Conservation (phyloP, 192 early-diverging fungal species). For the Coemansia sp. region DNA sequence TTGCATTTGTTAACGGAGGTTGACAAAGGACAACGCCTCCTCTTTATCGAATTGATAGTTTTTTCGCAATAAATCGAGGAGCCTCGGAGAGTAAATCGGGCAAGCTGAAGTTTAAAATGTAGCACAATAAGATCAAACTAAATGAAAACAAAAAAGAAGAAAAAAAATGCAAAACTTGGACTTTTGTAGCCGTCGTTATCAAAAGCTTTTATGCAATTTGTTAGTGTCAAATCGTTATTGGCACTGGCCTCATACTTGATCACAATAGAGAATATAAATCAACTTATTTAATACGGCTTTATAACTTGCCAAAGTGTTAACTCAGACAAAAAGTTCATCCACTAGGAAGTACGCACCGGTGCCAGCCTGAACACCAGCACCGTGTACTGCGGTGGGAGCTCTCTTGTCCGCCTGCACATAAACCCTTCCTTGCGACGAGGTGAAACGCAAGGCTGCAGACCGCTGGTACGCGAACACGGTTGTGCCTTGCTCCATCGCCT, state of each 20-base stretch:
- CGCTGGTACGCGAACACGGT: constrained; percentile 31
- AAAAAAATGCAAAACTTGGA: too few relatives aligned
- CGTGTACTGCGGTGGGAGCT: constrained; percentile 21
- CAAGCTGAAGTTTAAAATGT: not conserved
- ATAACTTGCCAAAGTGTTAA: too few relatives aligned
- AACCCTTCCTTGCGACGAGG: constrained; percentile 12
- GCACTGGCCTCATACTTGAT: too few relatives aligned
- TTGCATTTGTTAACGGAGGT: constrained; percentile 20
- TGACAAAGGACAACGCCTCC: not conserved
- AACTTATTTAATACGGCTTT: too few relatives aligned
- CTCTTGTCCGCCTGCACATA: constrained; percentile 45
- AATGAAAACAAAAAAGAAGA: not conserved
- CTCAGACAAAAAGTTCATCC: constrained; percentile 31
- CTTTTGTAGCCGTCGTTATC: too few relatives aligned
- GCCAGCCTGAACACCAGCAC: constrained; percentile 31
- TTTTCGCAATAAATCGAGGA: not conserved
- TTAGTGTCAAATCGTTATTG: too few relatives aligned
- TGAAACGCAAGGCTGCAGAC: constrained; percentile 30
- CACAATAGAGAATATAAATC: too few relatives aligned
- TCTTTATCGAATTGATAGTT: not conserved
- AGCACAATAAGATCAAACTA: not conserved
- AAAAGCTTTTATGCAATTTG: too few relatives aligned
- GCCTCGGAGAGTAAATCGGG: not conserved
- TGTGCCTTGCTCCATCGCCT: constrained; percentile 29
- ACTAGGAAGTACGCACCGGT: constrained; percentile 40